Evolutionary conservation across 768 basidiomycete genomes (phyloP).

Genomic region (Saitozyma podzolica): DNA sequence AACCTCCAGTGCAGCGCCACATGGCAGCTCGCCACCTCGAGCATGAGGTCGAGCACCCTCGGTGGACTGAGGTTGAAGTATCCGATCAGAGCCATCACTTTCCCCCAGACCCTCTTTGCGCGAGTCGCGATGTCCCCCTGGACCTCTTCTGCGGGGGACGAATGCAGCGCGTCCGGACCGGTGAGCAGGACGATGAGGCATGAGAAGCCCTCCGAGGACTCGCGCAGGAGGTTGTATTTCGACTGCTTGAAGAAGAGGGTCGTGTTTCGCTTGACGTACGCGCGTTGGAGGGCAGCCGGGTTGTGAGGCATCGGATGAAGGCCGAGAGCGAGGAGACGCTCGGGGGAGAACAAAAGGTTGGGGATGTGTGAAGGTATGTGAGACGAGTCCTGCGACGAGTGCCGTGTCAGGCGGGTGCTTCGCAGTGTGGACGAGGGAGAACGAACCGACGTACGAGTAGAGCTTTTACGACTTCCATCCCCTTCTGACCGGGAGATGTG

Average conservation of each 20-base stretch:
- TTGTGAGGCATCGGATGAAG: slow-evolving; percentile 32
- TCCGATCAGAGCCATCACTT: slow-evolving; percentile 57
- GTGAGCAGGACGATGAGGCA: slow-evolving; percentile 85
- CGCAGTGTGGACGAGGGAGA: neutral
- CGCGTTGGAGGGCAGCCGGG: slow-evolving; percentile 31
- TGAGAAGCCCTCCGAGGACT: slow-evolving; percentile 96
- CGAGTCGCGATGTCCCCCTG: slow-evolving; percentile 13
- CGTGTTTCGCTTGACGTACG: slow-evolving; percentile 39
- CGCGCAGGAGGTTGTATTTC: slow-evolving; percentile 95
- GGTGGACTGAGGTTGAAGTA: slow-evolving; percentile 97
- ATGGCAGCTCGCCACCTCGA: slow-evolving; percentile 85
- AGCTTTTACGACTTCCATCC: slow-evolving; percentile 28
- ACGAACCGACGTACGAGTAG: slow-evolving; percentile 25
- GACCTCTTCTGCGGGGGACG: slow-evolving; percentile 14
- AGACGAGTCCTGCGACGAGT: neutral
- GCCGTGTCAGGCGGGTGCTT: neutral
- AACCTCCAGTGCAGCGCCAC: slow-evolving; percentile 80
- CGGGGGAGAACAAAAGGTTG: slow-evolving; percentile 29
- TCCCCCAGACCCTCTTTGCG: slow-evolving; percentile 43
- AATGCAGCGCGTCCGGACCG: slow-evolving; percentile 50
- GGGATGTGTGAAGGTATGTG: slow-evolving; percentile 19
- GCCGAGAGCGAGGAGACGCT: slow-evolving; percentile 23
- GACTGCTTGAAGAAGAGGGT: slow-evolving; percentile 63
- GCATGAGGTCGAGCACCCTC: slow-evolving; percentile 84
- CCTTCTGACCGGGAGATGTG: slow-evolving; percentile 15